Conservation (phyloP, 306 rosid species). For the Cucurbita maxima region DNA sequence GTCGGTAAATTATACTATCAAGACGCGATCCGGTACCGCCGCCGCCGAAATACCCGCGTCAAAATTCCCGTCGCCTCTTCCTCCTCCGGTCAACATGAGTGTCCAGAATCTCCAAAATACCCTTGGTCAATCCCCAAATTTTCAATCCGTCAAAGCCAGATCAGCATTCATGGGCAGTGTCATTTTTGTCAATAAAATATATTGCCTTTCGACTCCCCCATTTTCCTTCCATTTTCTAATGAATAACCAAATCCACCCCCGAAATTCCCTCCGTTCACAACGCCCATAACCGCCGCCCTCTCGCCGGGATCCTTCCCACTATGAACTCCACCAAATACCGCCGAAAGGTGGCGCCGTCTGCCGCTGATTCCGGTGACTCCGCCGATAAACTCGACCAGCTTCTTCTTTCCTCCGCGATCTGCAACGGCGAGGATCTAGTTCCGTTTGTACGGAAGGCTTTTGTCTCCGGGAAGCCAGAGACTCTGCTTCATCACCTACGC, state of each 20-base stretch:
- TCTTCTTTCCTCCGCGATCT: constrained; percentile 70
- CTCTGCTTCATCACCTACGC: constrained; percentile 81
- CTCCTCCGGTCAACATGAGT: not conserved
- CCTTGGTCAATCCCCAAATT: not conserved
- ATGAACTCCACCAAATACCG: constrained; percentile 59
- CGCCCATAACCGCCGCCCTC: constrained; percentile 10
- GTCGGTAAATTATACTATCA: not conserved
- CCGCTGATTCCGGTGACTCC: constrained; percentile 39
- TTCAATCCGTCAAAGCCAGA: not conserved
- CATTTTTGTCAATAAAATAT: constrained; percentile 5
- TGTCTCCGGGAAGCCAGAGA: constrained; percentile 74
- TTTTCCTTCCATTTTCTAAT: not conserved
- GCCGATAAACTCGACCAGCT: constrained; percentile 78
- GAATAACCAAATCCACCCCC: constrained; percentile 14
- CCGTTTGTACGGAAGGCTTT: constrained; percentile 84
- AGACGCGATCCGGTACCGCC: not conserved
- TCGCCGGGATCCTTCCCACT: not conserved
- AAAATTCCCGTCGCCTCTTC: not conserved
- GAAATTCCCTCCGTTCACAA: constrained; percentile 24
- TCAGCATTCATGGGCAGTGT: not conserved
- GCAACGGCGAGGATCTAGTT: constrained; percentile 91
- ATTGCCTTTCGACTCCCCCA: not conserved
- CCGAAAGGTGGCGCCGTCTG: constrained; percentile 58
- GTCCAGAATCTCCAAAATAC: not conserved
- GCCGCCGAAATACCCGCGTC: not conserved